These are phyloP conservation scores for Selenicereus undatus DNA, from an alignment of 148 eudicot genomes.

Conservation along the genomic window DNA sequence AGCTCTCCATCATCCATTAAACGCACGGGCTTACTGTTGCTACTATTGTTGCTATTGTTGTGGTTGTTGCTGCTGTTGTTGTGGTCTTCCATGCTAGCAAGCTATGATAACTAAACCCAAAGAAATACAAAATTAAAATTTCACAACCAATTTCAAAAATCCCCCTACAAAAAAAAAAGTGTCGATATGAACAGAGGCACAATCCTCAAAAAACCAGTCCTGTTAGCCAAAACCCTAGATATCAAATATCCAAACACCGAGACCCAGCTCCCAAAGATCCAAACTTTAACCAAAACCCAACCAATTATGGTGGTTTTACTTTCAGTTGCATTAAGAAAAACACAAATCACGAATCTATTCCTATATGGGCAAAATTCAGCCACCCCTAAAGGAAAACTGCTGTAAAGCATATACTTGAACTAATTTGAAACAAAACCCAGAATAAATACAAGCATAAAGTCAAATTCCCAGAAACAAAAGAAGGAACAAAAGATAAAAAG, in stretches of 20 bases:
- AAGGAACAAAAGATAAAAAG: not conserved
- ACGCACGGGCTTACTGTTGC: slow-evolving; percentile 16
- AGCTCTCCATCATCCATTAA: slow-evolving; percentile 77
- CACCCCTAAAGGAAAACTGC: slow-evolving; percentile 4
- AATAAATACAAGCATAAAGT: slow-evolving; percentile 5
- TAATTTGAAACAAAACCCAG: slow-evolving; percentile 12
- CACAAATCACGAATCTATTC: not conserved
- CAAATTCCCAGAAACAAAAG: not conserved
- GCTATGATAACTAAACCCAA: slow-evolving; percentile 5
- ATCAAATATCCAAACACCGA: not conserved
- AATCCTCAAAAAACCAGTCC: not conserved
- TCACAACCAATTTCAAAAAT: slow-evolving; percentile 1
- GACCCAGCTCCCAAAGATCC: not conserved
- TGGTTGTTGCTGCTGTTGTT: not conserved
- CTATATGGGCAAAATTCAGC: not conserved
- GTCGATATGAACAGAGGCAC: not conserved
- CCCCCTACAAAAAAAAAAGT: not conserved
- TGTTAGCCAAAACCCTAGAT: slow-evolving; percentile 5
- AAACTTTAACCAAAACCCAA: slow-evolving; percentile 11
- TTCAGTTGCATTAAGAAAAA: slow-evolving; percentile 5
- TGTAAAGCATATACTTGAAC: slow-evolving; percentile 12
- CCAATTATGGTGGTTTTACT: not conserved
- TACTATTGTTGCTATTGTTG: slow-evolving; percentile 9
- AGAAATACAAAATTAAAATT: not conserved
- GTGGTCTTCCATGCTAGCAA: slow-evolving; percentile 18